A percentile compares a stretch with the other conserved stretches of the same genome.
These are phyloP conservation scores for Boletus bicolor DNA, from an alignment of 768 basidiomycete species.

Conservation along the genomic window DNA sequence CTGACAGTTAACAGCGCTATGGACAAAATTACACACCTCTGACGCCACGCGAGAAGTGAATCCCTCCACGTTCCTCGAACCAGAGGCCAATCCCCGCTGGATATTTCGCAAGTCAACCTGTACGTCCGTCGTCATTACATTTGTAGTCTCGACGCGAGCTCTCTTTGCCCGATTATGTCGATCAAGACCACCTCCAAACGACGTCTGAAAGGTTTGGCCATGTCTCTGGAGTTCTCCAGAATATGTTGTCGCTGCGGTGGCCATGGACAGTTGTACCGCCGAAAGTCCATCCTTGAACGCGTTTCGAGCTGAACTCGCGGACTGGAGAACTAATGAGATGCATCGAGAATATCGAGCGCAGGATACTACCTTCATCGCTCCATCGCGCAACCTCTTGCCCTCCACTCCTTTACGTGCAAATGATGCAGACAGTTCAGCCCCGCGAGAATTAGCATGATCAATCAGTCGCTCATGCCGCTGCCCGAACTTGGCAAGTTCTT, in stretches of 20 bases:
- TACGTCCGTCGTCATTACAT: conserved; percentile 44
- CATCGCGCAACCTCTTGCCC: conserved; percentile 54
- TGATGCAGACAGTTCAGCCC: conserved; percentile 37
- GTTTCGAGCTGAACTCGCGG: conserved; percentile 37
- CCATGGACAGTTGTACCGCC: conserved; percentile 42
- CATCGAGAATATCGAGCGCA: not conserved
- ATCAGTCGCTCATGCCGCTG: conserved; percentile 48
- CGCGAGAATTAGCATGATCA: conserved; percentile 40
- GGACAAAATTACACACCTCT: conserved; percentile 41
- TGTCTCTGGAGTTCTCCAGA: conserved; percentile 51
- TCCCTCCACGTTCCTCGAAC: conserved; percentile 46
- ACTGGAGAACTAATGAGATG: conserved; percentile 34
- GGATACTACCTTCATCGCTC: conserved; percentile 51
- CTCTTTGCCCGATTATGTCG: conserved; percentile 61
- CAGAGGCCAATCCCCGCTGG: conserved; percentile 49
- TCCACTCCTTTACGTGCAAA: conserved; percentile 49
- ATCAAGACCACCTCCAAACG: conserved; percentile 57
- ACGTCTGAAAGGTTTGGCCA: conserved; percentile 40
- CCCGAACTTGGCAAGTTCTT: conserved; percentile 45
- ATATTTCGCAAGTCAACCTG: conserved; percentile 51
- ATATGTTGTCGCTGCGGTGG: conserved; percentile 48
- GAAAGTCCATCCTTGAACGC: conserved; percentile 41
- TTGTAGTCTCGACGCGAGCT: conserved; percentile 60
- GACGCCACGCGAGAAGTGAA: conserved; percentile 43
- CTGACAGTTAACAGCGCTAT: not conserved